Evolutionary conservation across 2,329 filamentous ascomycete species (phyloP), one percentile per base, ranked within the genome.

Genomic region (Penicillium sp.): DNA sequence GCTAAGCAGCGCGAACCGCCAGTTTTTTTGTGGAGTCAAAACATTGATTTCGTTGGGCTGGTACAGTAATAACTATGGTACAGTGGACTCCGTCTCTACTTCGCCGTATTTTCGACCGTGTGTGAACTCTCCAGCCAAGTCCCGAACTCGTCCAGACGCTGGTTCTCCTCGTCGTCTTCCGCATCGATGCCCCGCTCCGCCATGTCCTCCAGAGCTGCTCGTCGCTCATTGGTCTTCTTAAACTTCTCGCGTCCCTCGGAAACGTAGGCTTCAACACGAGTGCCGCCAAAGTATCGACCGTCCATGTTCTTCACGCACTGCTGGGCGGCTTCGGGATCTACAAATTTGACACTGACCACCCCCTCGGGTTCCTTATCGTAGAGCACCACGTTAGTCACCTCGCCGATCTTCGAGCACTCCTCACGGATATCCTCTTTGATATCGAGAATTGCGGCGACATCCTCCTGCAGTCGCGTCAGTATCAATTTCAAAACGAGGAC

Each of bases 341-440:
- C 77, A 75, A 96, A 99, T 63, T 88, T 86, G 56, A 99, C 88
- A 48, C 86, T 92, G 8, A 92, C 88, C 33, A 97, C 82, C 16
- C 94, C 94, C 0, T 90, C 88, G 4, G 82, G 75, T 71, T 99
- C 95, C 57, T 86, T 79, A 69, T 99, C 94, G 69, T 88, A 99
- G 14, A 99, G 77, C 3, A 94, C 86, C 36, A 97, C 89, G 66
- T 95, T 96, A 28, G 91, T 95, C 31, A 97, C 90, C 22, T 86
- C 80, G 3, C 94, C 94, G 13, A 94, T 77, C 73, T 95, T 95
- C 51, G 83, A 80, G 69, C 90, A 95, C 72, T 96, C 92, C 45
- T 96, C 90, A 41, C 89, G 83, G 50, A 97, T 89, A 68, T 99
- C 94, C 69, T 96, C 88, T 68, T 95, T 95, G 75, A 97, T 95